A percentile compares a stretch with the other conserved stretches of the same genome.
phyloP scores from a whole-genome alignment of 352 stramenopile species.

The Peronospora destructor region DNA sequence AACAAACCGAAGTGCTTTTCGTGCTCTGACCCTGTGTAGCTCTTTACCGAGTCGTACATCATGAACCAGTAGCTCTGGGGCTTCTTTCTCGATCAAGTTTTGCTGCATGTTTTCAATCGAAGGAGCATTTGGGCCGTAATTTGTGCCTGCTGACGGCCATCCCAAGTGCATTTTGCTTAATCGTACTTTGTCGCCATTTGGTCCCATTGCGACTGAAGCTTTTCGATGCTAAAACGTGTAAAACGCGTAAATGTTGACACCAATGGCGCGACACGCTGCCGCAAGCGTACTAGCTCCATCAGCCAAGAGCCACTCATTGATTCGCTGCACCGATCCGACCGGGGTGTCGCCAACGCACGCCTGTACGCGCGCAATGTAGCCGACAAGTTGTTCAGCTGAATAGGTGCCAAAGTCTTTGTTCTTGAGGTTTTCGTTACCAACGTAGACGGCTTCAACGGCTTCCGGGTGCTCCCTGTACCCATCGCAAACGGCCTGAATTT shows the following conservation, averaged over 20 bases:
- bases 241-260: conserved; percentile 79
- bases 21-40: conserved; percentile 41
- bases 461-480: conserved; percentile 35
- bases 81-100: conserved; percentile 33
- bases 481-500: conserved; percentile 60
- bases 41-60: conserved; percentile 55
- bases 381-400: conserved; percentile 33
- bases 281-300: conserved; percentile 30
- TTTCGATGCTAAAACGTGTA: conserved; percentile 52
- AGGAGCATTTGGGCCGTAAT: conserved; percentile 29
- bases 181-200: conserved; percentile 42
- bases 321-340: conserved; percentile 71
- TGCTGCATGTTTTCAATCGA: conserved; percentile 34
- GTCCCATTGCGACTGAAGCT: conserved; percentile 47
- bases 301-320: conserved; percentile 55
- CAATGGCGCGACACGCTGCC: conserved; percentile 19
- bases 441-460: conserved; percentile 56
- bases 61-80: conserved; percentile 53
- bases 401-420: conserved; percentile 44
- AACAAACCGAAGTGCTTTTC: conserved; percentile 64
- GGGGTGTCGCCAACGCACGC: conserved; percentile 34
- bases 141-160: conserved; percentile 43
- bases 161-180: conserved; percentile 39
- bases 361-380: conserved; percentile 53
- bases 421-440: conserved; percentile 72